Evolutionary conservation across 2,329 filamentous ascomycete genomes (phyloP).

Genomic region (Chrysosporium queenslandicum): DNA sequence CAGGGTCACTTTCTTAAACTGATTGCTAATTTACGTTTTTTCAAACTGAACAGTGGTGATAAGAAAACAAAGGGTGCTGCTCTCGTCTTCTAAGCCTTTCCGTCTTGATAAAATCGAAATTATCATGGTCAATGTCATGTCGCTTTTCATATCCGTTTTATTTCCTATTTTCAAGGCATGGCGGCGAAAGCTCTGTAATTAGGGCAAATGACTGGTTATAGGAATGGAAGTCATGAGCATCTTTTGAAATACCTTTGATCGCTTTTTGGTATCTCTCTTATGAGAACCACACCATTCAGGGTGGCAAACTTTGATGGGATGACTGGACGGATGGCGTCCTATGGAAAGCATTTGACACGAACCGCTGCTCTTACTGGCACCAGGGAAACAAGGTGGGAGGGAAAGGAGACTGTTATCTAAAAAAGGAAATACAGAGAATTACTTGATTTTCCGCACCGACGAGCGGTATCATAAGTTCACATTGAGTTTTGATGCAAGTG

Average conservation of each 20-base stretch:
- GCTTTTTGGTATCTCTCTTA: too few species aligned
- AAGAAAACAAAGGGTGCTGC: conserved; percentile 99
- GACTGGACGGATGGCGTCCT: too few species aligned
- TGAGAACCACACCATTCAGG: neutral
- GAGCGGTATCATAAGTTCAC: too few species aligned
- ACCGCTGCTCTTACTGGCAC: too few species aligned
- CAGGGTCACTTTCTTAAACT: conserved; percentile 22
- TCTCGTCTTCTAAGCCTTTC: conserved; percentile 77
- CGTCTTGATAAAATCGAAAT: conserved; percentile 4
- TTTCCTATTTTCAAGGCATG: conserved; percentile 14
- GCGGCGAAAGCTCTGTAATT: conserved; percentile 15
- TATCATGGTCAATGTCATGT: conserved; percentile 11
- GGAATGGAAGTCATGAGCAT: conserved; percentile 18
- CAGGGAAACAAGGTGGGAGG: too few species aligned
- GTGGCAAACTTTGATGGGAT: neutral
- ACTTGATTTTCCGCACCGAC: too few species aligned
- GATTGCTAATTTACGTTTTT: conserved; percentile 18
- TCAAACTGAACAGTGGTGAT: conserved; percentile 67
- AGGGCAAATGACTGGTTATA: conserved; percentile 15
- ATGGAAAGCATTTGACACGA: too few species aligned
- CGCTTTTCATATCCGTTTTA: conserved; percentile 14
- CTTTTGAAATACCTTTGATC: conserved; percentile 1
- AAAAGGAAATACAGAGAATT: too few species aligned
- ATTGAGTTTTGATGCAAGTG: too few species aligned
- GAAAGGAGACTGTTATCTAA: too few species aligned